A percentile compares a stretch with the other conserved stretches of the same genome.
Conservation (phyloP, 2,329 filamentous ascomycete species). For the Aureobasidium sp. region DNA sequence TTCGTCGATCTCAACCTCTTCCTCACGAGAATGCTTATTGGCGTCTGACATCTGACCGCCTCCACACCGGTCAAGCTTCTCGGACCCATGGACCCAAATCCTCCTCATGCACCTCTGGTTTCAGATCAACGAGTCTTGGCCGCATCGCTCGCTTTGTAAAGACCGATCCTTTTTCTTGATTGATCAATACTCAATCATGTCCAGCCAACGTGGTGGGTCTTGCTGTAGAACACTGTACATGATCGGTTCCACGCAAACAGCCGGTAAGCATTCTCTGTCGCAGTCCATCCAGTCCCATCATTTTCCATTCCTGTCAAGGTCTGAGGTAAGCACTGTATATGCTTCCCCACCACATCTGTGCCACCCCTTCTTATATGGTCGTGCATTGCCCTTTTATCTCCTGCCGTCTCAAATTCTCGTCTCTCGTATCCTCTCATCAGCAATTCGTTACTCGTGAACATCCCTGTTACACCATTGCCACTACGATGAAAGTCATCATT, state of each 20-base stretch:
- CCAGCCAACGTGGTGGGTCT: no score
- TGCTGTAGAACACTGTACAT: no score
- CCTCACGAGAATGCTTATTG: no score
- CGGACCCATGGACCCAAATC: background rate
- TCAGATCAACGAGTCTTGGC: background rate
- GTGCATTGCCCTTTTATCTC: background rate
- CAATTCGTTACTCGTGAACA: background rate
- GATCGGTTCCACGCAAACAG: background rate
- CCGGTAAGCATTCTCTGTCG: background rate
- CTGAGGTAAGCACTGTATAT: background rate
- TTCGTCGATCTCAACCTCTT: no score
- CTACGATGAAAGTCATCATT: constrained; percentile 34
- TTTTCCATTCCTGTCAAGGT: background rate
- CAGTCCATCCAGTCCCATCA: background rate
- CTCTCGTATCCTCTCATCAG: background rate
- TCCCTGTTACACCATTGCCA: background rate
- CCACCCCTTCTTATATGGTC: background rate
- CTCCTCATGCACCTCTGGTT: background rate
- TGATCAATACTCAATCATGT: background rate
- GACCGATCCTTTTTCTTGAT: background rate
- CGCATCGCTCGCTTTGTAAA: background rate
- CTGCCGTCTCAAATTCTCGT: background rate
- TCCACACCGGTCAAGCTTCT: background rate
- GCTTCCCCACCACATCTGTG: background rate
- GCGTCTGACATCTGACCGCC: background rate